These are phyloP conservation scores for Echites panduratus DNA, from an alignment of 257 asterid species.

Conservation along the genomic window DNA sequence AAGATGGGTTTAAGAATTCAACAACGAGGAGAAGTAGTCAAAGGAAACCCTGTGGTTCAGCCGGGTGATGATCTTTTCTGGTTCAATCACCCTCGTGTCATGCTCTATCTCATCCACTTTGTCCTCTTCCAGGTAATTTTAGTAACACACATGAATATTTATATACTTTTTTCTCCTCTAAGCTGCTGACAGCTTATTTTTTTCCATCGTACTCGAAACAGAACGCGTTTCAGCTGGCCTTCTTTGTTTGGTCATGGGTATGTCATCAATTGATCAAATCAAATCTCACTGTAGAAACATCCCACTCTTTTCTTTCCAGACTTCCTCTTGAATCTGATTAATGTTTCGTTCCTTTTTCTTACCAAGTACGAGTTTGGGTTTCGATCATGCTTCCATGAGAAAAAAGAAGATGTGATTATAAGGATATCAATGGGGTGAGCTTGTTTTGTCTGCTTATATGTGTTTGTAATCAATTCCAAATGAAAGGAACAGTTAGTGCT, in stretches of 20 bases:
- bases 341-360: not conserved
- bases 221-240: conserved; percentile 71
- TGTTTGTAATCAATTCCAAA: not conserved
- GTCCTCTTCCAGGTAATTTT: conserved; percentile 55
- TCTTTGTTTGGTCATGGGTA: conserved; percentile 71
- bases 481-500: not conserved
- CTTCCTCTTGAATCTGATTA: not conserved
- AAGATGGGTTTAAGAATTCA: conserved; percentile 58
- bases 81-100: conserved; percentile 52
- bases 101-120: conserved; percentile 55
- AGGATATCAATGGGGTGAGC: conserved; percentile 55
- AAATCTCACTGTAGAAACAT: not conserved
- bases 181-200: not conserved
- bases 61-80: conserved; percentile 64
- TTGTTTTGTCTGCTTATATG: not conserved
- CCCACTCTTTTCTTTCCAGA: not conserved
- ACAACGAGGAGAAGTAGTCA: conserved; percentile 59
- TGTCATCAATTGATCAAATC: conserved; percentile 9
- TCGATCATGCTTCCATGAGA: conserved; percentile 48
- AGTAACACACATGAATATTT: not conserved
- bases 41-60: conserved; percentile 46
- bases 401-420: conserved; percentile 35
- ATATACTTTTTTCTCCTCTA: not conserved
- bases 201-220: conserved; percentile 5
- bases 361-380: conserved; percentile 48